Conservation (phyloP, 176 grass and related monocot species). For the Leersia perrieri region DNA sequence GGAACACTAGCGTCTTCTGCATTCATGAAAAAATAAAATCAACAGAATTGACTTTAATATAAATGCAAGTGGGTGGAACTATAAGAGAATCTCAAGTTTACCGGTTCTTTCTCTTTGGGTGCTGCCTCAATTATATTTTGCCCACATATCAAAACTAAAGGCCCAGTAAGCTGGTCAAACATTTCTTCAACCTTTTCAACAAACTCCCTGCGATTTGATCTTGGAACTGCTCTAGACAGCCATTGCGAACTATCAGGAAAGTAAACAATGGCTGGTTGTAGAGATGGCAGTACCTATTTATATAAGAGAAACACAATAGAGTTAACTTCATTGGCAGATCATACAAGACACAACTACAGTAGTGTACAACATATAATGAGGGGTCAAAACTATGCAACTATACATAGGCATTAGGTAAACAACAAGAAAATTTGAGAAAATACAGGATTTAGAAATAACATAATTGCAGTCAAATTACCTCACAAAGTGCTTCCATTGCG, state of each 20-base stretch:
- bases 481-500: constrained; percentile 75
- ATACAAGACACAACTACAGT: background rate
- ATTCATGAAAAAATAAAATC: constrained; percentile 27
- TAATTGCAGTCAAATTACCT: constrained; percentile 54
- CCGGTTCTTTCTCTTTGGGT: constrained; percentile 49
- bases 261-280: constrained; percentile 84
- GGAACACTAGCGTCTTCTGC: constrained; percentile 25
- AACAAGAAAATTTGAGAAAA: constrained; percentile 23
- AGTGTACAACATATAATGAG: background rate
- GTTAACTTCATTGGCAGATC: constrained; percentile 4
- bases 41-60: constrained; percentile 13
- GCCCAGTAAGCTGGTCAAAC: constrained; percentile 68
- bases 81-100: constrained; percentile 27
- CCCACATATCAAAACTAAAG: constrained; percentile 85
- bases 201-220: constrained; percentile 74
- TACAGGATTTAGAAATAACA: constrained; percentile 12
- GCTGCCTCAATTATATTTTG: constrained; percentile 57
- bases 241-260: constrained; percentile 88
- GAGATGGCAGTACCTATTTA: constrained; percentile 65
- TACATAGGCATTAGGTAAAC: constrained; percentile 15
- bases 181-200: constrained; percentile 70
- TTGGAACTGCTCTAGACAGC: constrained; percentile 77
- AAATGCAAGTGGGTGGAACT: background rate
- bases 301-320: constrained; percentile 24
- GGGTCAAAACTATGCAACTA: background rate